Evolutionary conservation across 2,329 filamentous ascomycete species (phyloP).

Genomic region (Colletotrichum agaves): DNA sequence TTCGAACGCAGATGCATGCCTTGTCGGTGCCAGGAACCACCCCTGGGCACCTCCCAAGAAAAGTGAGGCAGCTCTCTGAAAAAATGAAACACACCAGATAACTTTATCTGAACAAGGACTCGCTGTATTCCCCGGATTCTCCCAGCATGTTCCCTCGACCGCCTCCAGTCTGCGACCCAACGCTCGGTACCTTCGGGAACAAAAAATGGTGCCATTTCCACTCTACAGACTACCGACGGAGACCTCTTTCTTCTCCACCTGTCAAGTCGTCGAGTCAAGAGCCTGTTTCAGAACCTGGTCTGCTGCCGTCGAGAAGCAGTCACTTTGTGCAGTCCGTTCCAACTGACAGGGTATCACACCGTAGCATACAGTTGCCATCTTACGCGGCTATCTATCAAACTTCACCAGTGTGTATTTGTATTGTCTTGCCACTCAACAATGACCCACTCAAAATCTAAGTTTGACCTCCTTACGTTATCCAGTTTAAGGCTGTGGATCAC

Average conservation of each 20-base stretch:
- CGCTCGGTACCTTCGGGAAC: constrained; percentile 30
- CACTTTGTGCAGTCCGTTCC: constrained; percentile 13
- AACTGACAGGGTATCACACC: neutral
- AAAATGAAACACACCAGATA: constrained; percentile 30
- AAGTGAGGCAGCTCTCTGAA: constrained; percentile 20
- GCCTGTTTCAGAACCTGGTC: constrained; percentile 23
- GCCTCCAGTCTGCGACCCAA: neutral
- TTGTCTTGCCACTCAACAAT: neutral
- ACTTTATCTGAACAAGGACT: constrained; percentile 36
- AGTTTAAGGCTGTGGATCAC: constrained; percentile 11
- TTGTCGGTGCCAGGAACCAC: constrained; percentile 14
- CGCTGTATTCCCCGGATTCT: constrained; percentile 23
- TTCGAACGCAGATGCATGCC: constrained; percentile 14
- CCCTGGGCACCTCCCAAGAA: neutral
- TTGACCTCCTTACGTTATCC: neutral
- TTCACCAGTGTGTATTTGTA: neutral
- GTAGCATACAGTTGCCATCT: constrained; percentile 9
- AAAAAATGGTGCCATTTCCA: constrained; percentile 26
- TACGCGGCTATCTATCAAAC: constrained; percentile 4
- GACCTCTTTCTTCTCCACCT: neutral
- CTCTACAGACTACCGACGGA: constrained; percentile 9
- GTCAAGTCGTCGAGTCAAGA: constrained; percentile 30
- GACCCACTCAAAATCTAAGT: neutral
- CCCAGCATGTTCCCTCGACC: constrained; percentile 24
- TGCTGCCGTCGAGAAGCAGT: neutral